Percentiles rank a stretch among this genome's conserved stretches.
Evolutionary conservation across 768 basidiomycete species (phyloP).

Genomic region (Lactarius hatsudake): DNA sequence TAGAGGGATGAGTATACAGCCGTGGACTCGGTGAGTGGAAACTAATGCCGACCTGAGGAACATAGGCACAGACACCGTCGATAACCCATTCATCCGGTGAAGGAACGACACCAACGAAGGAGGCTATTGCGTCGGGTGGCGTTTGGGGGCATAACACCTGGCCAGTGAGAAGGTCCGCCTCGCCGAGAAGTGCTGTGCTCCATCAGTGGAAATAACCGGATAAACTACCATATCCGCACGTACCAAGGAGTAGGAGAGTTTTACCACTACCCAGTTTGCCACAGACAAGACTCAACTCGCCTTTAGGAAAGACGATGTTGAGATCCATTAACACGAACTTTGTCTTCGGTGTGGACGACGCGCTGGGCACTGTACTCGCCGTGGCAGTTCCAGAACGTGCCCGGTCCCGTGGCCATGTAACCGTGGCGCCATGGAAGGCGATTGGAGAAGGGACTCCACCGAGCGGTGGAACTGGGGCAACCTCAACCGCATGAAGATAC

Average conservation of each 20-base stretch:
- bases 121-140: slow-evolving; percentile 72
- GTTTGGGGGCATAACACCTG: slow-evolving; percentile 82
- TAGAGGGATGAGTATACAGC: slow-evolving; percentile 9
- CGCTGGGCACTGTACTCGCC: slow-evolving; percentile 49
- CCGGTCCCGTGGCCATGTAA: slow-evolving; percentile 88
- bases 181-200: slow-evolving; percentile 70
- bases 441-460: slow-evolving; percentile 57
- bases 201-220: slow-evolving; percentile 18
- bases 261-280: slow-evolving; percentile 91
- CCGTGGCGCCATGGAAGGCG: slow-evolving; percentile 77
- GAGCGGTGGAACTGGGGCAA: slow-evolving; percentile 58
- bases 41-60: slow-evolving; percentile 59
- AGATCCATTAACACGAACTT: slow-evolving; percentile 83
- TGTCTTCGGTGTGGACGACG: slow-evolving; percentile 66
- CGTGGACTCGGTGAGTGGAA: slow-evolving; percentile 27
- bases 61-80: slow-evolving; percentile 78
- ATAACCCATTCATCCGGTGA: slow-evolving; percentile 72
- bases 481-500: slow-evolving; percentile 75
- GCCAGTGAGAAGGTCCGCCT: slow-evolving; percentile 81
- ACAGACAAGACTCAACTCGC: slow-evolving; percentile 79
- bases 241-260: slow-evolving; percentile 73
- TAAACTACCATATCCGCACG: slow-evolving; percentile 5
- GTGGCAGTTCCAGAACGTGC: slow-evolving; percentile 30
- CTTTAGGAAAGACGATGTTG: slow-evolving; percentile 70
- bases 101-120: slow-evolving; percentile 44